Evolutionary conservation across 202 grass and related monocot species (phyloP).

Genomic region (Cymbopogon flexuosus): DNA sequence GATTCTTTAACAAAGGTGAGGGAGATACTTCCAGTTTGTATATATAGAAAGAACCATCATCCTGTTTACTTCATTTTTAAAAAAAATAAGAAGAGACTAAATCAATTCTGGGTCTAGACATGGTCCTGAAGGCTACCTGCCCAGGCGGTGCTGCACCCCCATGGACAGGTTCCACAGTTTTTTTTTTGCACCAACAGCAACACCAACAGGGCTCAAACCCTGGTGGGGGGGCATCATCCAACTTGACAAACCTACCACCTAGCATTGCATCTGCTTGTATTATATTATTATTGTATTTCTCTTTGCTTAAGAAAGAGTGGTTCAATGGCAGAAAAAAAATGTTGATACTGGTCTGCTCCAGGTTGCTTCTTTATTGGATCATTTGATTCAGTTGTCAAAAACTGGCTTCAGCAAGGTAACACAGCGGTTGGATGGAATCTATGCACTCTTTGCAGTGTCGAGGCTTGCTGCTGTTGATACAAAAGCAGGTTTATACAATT

Average conservation of each 20-base stretch:
- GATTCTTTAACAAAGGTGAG: conserved; percentile 74
- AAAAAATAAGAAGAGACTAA: not conserved
- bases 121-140: not conserved
- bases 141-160: not conserved
- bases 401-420: conserved; percentile 82
- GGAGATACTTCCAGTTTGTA: not conserved
- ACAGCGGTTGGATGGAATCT: conserved; percentile 96
- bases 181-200: not conserved
- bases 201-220: not conserved
- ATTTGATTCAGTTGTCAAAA: conserved; percentile 83
- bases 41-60: conserved; percentile 23
- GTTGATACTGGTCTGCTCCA: conserved; percentile 29
- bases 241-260: not conserved
- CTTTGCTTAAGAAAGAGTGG: not conserved
- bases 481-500: conserved; percentile 67
- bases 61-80: not conserved
- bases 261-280: not conserved
- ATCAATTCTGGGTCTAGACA: not conserved
- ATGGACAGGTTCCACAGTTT: no score
- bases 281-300: not conserved
- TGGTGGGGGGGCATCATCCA: not conserved
- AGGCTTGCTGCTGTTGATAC: conserved; percentile 82
- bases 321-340: conserved; percentile 10
- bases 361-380: conserved; percentile 70
- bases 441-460: conserved; percentile 69